Evolutionary conservation across 1,139 yeast genomes (phyloP).

Genomic region (Petasospora rhodanensis): DNA sequence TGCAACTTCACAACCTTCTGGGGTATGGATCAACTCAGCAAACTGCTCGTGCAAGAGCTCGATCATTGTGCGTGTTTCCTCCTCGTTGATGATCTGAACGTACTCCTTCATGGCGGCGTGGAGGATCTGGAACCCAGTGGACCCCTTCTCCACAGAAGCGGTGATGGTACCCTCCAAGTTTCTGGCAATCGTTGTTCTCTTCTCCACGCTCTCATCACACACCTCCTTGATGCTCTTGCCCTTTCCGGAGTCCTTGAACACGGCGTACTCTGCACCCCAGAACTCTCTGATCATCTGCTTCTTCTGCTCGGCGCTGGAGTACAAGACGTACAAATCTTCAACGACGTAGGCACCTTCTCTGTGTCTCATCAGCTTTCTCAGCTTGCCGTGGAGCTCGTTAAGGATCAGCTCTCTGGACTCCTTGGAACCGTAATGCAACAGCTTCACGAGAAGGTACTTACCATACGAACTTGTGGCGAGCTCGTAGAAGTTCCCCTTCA

Average conservation of each 20-base stretch:
- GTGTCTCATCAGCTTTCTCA: conserved; percentile 91
- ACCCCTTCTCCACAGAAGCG: conserved; percentile 91
- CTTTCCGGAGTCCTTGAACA: conserved; percentile 73
- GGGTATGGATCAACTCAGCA: conserved; percentile 93
- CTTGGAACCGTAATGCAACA: conserved; percentile 87
- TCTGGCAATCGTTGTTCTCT: conserved; percentile 68
- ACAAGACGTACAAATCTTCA: conserved; percentile 86
- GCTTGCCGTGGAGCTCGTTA: conserved; percentile 83
- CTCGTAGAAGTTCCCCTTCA: conserved; percentile 74
- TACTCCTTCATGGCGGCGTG: conserved; percentile 97
- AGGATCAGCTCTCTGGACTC: conserved; percentile 71
- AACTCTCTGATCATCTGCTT: conserved; percentile 91
- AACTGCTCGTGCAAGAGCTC: conserved; percentile 83
- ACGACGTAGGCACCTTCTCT: conserved; percentile 99
- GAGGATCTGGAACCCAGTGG: conserved; percentile 91
- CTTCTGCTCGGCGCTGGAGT: conserved; percentile 79
- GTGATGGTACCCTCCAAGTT: conserved; percentile 80
- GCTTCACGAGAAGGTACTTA: conserved; percentile 81
- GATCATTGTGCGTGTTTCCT: conserved; percentile 75
- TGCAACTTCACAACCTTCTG: conserved; percentile 92
- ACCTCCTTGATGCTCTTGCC: conserved; percentile 62
- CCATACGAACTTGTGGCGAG: conserved; percentile 93
- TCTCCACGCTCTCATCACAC: conserved; percentile 70
- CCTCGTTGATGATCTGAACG: conserved; percentile 61
- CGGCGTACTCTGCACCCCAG: conserved; percentile 96